A percentile compares a stretch with the other conserved stretches of the same genome.
phyloP scores from a whole-genome alignment of 2,329 filamentous ascomycete genomes.

The Macroventuria anomochaeta region DNA sequence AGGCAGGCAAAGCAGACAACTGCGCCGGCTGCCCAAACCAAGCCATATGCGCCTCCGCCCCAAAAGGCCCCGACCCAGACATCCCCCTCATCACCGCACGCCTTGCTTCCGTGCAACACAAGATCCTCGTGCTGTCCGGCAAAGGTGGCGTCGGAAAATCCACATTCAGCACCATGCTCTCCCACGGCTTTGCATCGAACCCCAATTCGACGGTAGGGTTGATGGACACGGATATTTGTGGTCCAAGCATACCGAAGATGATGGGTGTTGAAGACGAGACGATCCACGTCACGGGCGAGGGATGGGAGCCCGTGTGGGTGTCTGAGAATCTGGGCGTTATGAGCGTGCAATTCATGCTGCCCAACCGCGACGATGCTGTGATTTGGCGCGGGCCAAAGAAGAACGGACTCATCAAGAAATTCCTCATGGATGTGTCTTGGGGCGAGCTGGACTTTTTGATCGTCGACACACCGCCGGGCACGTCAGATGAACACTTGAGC shows the following conservation, averaged over 20 bases:
- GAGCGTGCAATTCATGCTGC: conserved; percentile 98
- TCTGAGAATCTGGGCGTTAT: conserved; percentile 93
- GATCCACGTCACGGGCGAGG: conserved; percentile 85
- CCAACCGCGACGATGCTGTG: conserved; percentile 89
- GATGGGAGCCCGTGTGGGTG: conserved; percentile 96
- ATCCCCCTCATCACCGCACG: conserved; percentile 86
- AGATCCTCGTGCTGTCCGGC: conserved; percentile 89
- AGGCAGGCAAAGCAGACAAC: conserved; percentile 72
- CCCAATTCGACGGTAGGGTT: conserved; percentile 82
- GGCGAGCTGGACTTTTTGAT: conserved; percentile 91
- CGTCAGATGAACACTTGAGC: conserved; percentile 91
- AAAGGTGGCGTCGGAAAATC: conserved; percentile 98
- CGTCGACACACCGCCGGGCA: conserved; percentile 94
- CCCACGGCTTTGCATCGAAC: conserved; percentile 86
- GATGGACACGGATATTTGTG: conserved; percentile 98
- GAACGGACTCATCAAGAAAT: conserved; percentile 97
- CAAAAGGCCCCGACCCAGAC: conserved; percentile 95
- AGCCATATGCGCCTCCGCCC: conserved; percentile 88
- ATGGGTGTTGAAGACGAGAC: conserved; percentile 95
- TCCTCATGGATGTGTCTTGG: conserved; percentile 98
- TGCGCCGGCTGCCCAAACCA: conserved; percentile 97
- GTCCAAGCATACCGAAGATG: conserved; percentile 97
- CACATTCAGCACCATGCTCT: conserved; percentile 87
- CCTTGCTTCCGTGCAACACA: conserved; percentile 82
- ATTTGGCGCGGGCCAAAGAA: conserved; percentile 99